Conservation (phyloP, 2,329 filamentous ascomycete species). For the Calonectria hawksworthii region DNA sequence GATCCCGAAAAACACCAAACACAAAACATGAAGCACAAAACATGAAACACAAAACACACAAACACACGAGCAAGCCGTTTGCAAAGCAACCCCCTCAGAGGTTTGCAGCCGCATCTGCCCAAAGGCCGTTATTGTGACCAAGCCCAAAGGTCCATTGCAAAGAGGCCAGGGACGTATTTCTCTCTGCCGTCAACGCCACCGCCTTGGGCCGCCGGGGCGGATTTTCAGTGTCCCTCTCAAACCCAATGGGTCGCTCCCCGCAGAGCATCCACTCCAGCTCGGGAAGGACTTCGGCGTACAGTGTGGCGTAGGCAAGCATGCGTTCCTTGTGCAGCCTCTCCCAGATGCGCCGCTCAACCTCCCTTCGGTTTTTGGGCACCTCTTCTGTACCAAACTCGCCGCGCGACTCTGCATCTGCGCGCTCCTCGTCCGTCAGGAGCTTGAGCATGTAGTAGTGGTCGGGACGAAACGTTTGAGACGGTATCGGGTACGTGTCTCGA, state of each 20-base stretch:
- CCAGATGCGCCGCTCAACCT: background rate
- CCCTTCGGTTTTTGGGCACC: background rate
- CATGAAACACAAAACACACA: too few relatives aligned
- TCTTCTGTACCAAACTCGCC: background rate
- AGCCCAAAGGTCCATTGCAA: background rate
- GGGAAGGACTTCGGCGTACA: conserved; percentile 28
- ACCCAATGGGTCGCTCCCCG: background rate
- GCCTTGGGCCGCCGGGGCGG: too few relatives aligned
- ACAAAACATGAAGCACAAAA: too few relatives aligned
- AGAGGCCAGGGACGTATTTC: background rate
- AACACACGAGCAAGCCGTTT: too few relatives aligned
- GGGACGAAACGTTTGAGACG: background rate
- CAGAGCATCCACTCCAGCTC: conserved; percentile 25
- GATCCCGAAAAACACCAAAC: background rate
- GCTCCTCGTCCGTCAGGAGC: background rate
- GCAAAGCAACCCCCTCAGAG: background rate
- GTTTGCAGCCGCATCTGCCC: background rate
- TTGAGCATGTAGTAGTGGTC: conserved; percentile 3
- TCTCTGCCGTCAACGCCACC: background rate
- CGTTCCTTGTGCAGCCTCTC: conserved; percentile 33
- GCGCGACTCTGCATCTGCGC: conserved; percentile 4
- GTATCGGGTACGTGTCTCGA: conserved; percentile 21
- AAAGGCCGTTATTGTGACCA: background rate
- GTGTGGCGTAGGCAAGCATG: conserved; percentile 33
- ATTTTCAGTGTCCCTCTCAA: background rate